Conservation (phyloP, 129 eudicot genomes). For the Ambrosia trifida region DNA sequence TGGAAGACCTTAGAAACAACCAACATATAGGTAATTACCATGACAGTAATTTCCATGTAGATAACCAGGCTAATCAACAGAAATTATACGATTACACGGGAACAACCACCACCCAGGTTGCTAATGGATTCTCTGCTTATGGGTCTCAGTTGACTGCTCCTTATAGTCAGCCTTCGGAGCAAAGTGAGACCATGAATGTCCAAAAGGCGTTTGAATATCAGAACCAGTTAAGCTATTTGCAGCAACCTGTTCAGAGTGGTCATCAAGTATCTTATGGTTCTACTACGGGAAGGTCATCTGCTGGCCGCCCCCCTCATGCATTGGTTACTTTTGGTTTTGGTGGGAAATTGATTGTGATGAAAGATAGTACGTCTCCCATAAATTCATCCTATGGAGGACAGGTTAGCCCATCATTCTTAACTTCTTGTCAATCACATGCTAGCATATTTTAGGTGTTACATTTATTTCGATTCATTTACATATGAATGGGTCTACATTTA, state of each 20-base stretch:
- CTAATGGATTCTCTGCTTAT: constrained; percentile 41
- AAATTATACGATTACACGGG: constrained; percentile 39
- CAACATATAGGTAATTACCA: constrained; percentile 38
- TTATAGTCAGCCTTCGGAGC: constrained; percentile 41
- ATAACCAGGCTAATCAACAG: constrained; percentile 51
- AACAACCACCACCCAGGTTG: constrained; percentile 36
- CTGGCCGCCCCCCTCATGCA: constrained; percentile 93
- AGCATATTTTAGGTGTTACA: constrained; percentile 9
- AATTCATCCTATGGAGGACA: constrained; percentile 58
- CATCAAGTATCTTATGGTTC: constrained; percentile 50
- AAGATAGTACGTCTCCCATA: constrained; percentile 43
- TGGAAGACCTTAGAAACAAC: constrained; percentile 28
- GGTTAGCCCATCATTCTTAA: constrained; percentile 41
- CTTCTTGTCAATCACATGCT: constrained; percentile 1
- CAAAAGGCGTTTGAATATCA: constrained; percentile 41
- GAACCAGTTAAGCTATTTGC: constrained; percentile 24
- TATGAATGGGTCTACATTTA: background rate
- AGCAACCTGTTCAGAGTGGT: constrained; percentile 42
- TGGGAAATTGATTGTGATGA: constrained; percentile 86
- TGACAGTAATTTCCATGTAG: constrained; percentile 29
- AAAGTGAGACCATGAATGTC: constrained; percentile 44
- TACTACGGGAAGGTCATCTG: constrained; percentile 73
- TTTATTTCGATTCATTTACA: background rate
- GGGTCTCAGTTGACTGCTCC: constrained; percentile 46
- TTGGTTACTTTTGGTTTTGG: constrained; percentile 95